These are phyloP conservation scores for Lodderomyces margitis DNA, from an alignment of 1,139 yeast species.

Conservation along the genomic window DNA sequence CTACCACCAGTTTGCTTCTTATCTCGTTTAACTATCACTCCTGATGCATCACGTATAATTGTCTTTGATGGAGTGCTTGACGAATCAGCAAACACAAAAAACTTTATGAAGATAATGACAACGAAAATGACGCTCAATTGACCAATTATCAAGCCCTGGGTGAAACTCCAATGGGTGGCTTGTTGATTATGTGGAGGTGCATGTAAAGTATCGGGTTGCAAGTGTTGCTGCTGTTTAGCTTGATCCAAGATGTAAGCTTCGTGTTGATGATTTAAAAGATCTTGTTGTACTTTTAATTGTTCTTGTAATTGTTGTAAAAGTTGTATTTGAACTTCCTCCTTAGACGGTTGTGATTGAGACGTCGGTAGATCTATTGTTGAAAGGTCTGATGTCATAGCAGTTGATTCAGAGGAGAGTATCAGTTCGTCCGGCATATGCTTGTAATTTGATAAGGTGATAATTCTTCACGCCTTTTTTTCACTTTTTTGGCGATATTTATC, in stretches of 20 bases:
- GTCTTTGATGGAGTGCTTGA: slow-evolving; percentile 32
- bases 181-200: slow-evolving; percentile 1
- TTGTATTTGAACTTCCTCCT: neutral
- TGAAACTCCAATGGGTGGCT: slow-evolving; percentile 56
- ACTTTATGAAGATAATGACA: slow-evolving; percentile 73
- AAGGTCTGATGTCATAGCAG: neutral
- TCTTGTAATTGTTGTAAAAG: slow-evolving; percentile 26
- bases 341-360: neutral
- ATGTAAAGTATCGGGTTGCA: slow-evolving; percentile 4
- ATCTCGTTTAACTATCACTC: slow-evolving; percentile 38
- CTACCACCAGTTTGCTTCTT: slow-evolving; percentile 13
- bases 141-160: slow-evolving; percentile 78
- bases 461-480: too few species aligned
- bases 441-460: too few species aligned
- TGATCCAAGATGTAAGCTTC: slow-evolving; percentile 23
- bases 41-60: slow-evolving; percentile 31
- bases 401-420: too few species aligned
- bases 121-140: slow-evolving; percentile 79
- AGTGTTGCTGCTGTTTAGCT: slow-evolving; percentile 12
- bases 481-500: too few species aligned
- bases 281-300: slow-evolving; percentile 33
- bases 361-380: slow-evolving; percentile 1
- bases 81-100: slow-evolving; percentile 83
- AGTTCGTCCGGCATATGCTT: too few species aligned
- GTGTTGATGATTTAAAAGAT: slow-evolving; percentile 29